These are phyloP conservation scores for Ustilago hordei DNA, from an alignment of 1,284 basidiomycete species.

Conservation along the genomic window DNA sequence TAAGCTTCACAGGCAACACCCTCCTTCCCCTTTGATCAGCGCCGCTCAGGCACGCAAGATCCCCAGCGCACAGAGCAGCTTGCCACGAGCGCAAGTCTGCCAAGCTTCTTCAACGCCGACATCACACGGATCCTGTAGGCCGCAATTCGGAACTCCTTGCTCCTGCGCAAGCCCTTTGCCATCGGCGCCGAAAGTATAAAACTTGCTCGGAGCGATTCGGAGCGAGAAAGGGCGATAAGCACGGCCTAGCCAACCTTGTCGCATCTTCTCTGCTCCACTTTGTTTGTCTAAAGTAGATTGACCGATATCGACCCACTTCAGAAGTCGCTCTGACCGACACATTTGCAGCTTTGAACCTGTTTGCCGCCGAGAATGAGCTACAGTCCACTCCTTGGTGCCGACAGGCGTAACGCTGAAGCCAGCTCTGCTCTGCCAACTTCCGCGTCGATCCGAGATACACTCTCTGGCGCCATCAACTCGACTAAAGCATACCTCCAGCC, in stretches of 20 bases:
- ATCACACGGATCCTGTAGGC: neutral
- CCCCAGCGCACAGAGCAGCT: neutral
- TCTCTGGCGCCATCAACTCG: slow-evolving; percentile 51
- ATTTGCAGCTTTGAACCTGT: neutral
- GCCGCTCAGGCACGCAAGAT: slow-evolving; percentile 8
- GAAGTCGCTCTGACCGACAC: neutral
- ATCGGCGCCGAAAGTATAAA: slow-evolving; percentile 4
- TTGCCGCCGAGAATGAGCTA: slow-evolving; percentile 31
- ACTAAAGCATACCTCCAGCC: slow-evolving; percentile 60
- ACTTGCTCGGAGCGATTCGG: slow-evolving; percentile 11
- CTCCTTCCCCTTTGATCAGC: neutral
- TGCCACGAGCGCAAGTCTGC: neutral
- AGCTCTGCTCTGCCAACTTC: slow-evolving; percentile 38
- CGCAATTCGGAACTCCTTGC: neutral
- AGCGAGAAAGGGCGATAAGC: neutral
- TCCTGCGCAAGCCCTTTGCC: neutral
- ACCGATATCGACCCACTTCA: neutral
- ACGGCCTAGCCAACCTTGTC: neutral
- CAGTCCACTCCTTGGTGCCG: slow-evolving; percentile 28
- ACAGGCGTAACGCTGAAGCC: slow-evolving; percentile 25
- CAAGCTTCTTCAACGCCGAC: slow-evolving; percentile 3
- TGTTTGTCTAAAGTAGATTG: neutral
- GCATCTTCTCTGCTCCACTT: slow-evolving; percentile 7
- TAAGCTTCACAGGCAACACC: slow-evolving; percentile 1
- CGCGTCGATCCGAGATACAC: slow-evolving; percentile 40